A percentile compares a stretch with the other conserved stretches of the same genome.
Conservation (phyloP, 768 basidiomycete species). For the Tulasnella sp. region DNA sequence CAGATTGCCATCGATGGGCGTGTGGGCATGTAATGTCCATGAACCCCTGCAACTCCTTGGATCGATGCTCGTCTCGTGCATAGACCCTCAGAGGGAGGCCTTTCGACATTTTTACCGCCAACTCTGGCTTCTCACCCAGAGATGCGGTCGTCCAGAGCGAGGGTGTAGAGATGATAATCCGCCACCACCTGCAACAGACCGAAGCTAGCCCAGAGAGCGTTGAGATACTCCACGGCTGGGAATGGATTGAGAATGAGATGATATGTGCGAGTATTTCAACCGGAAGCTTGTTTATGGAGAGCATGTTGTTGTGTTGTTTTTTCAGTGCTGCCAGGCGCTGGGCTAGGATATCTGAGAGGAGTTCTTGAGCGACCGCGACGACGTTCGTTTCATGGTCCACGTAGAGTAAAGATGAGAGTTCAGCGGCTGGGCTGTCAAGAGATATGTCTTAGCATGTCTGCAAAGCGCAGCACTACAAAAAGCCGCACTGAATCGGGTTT, state of each 20-base stretch:
- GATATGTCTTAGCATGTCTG: too few species aligned
- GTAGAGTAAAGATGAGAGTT: not conserved
- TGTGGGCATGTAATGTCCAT: not conserved
- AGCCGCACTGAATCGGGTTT: not conserved
- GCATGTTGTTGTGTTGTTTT: not conserved
- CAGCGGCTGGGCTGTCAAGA: not conserved
- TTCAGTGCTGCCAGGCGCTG: not conserved
- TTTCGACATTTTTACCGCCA: not conserved
- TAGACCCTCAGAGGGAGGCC: not conserved
- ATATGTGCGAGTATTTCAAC: not conserved
- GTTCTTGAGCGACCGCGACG: not conserved
- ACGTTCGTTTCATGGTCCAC: not conserved
- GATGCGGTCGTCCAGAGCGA: not conserved
- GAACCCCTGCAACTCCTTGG: not conserved
- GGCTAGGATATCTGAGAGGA: not conserved
- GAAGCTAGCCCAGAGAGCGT: not conserved
- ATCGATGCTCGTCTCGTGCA: not conserved
- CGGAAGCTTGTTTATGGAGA: not conserved
- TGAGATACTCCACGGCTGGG: not conserved
- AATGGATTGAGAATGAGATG: not conserved
- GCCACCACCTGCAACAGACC: not conserved
- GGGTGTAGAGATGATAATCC: not conserved
- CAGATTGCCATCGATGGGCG: not conserved
- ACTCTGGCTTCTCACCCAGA: not conserved
- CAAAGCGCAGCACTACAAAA: too few species aligned